Evolutionary conservation across 2,329 filamentous ascomycete species (phyloP).

Genomic region (Aulographum hederae): DNA sequence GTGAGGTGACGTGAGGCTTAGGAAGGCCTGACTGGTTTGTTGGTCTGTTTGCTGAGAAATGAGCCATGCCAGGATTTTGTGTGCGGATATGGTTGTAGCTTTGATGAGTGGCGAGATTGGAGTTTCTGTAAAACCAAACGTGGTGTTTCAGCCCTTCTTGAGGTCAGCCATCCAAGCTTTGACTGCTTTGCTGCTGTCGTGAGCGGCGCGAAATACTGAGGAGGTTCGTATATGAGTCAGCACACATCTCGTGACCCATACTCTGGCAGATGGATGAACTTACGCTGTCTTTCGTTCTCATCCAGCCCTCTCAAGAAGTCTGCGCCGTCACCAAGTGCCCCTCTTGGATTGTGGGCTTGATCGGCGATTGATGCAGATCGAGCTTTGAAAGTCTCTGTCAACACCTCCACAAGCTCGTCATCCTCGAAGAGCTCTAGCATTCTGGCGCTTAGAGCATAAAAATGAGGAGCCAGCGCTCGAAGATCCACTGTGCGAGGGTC

Average conservation of each 20-base stretch:
- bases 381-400: slow-evolving; percentile 55
- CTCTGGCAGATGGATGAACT: slow-evolving; percentile 10
- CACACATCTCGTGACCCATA: no score
- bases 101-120: no score
- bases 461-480: slow-evolving; percentile 66
- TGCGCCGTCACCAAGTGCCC: slow-evolving; percentile 44
- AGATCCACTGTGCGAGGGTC: slow-evolving; percentile 75
- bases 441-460: slow-evolving; percentile 69
- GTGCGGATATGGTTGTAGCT: no score
- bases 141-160: slow-evolving; percentile 20
- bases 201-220: slow-evolving; percentile 27
- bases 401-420: slow-evolving; percentile 52
- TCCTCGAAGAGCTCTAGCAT: slow-evolving; percentile 88
- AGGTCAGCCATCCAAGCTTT: slow-evolving; percentile 24
- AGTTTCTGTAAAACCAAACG: no score
- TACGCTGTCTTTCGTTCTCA: slow-evolving; percentile 63
- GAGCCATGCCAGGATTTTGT: no score
- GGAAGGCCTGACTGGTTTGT: no score
- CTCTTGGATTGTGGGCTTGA: slow-evolving; percentile 70
- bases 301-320: slow-evolving; percentile 82
- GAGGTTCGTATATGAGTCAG: no score
- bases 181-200: slow-evolving; percentile 27
- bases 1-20: no score
- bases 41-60: no score
- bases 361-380: slow-evolving; percentile 70